Conservation (phyloP, 441 rosid genomes). For the Populus hybrid region DNA sequence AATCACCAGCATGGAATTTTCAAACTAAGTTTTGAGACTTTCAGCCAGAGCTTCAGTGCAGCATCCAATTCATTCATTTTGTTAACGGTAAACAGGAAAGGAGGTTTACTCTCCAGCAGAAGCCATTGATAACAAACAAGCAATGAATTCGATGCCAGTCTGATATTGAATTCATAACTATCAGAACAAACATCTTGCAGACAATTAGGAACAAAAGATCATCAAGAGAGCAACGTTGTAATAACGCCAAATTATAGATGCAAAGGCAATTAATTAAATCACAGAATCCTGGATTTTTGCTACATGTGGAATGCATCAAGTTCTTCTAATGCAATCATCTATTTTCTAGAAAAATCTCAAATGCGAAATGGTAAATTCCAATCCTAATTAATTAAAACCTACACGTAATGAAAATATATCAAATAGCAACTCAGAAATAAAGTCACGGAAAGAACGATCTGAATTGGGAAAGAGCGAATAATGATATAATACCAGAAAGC, state of each 20-base stretch:
- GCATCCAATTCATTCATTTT: neutral
- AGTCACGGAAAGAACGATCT: neutral
- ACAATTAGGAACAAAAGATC: neutral
- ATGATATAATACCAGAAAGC: conserved; percentile 80
- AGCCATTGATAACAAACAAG: neutral
- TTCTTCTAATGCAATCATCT: neutral
- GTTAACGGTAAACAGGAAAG: neutral
- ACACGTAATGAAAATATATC: neutral
- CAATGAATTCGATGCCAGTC: neutral
- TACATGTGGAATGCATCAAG: neutral
- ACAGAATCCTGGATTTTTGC: neutral
- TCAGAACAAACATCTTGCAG: neutral
- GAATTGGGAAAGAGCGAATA: neutral
- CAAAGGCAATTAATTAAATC: neutral
- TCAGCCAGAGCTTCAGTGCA: neutral
- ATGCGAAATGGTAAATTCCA: neutral
- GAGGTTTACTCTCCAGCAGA: neutral
- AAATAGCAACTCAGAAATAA: neutral
- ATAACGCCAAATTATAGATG: neutral
- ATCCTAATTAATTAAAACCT: neutral
- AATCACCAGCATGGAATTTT: neutral
- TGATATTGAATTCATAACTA: neutral
- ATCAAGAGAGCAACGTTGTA: neutral
- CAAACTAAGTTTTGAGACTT: neutral
- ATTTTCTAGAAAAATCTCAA: neutral